Percentiles rank a stretch among this genome's conserved stretches.
phyloP scores from a whole-genome alignment of 768 basidiomycete genomes.

The Mycena venus region DNA sequence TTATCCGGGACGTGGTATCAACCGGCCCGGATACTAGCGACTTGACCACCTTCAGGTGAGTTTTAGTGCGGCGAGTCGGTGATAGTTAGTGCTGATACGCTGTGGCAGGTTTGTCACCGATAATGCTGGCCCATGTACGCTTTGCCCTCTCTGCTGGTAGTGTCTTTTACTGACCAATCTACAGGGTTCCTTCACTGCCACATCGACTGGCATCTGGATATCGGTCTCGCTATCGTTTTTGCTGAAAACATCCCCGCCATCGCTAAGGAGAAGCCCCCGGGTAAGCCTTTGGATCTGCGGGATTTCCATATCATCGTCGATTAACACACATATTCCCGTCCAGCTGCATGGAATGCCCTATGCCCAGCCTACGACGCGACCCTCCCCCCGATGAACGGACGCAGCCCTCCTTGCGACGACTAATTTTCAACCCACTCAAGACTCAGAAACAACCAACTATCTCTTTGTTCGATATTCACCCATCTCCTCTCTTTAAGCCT shows the following conservation, averaged over 20 bases:
- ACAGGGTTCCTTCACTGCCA: constrained; percentile 48
- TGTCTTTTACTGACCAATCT: too few species aligned
- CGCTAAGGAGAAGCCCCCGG: constrained; percentile 7
- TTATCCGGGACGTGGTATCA: constrained; percentile 64
- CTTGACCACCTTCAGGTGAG: constrained; percentile 54
- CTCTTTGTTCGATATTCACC: neutral
- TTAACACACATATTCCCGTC: neutral
- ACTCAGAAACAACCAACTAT: neutral
- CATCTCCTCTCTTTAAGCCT: neutral
- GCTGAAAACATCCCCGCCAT: constrained; percentile 27
- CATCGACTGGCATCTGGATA: constrained; percentile 54
- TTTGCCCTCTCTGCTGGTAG: constrained; percentile 51
- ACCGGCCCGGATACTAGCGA: constrained; percentile 40
- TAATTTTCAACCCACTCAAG: neutral
- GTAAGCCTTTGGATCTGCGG: neutral
- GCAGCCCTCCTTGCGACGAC: neutral
- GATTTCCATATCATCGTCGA: neutral
- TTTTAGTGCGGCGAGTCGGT: neutral
- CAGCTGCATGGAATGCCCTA: constrained; percentile 35
- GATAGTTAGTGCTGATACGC: neutral
- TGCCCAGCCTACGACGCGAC: constrained; percentile 37
- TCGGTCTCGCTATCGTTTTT: constrained; percentile 36
- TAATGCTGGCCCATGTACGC: constrained; percentile 46
- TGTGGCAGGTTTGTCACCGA: constrained; percentile 43
- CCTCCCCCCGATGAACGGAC: neutral